Conservation (phyloP, 1,284 basidiomycete species). For the Fistulina hepatica region DNA sequence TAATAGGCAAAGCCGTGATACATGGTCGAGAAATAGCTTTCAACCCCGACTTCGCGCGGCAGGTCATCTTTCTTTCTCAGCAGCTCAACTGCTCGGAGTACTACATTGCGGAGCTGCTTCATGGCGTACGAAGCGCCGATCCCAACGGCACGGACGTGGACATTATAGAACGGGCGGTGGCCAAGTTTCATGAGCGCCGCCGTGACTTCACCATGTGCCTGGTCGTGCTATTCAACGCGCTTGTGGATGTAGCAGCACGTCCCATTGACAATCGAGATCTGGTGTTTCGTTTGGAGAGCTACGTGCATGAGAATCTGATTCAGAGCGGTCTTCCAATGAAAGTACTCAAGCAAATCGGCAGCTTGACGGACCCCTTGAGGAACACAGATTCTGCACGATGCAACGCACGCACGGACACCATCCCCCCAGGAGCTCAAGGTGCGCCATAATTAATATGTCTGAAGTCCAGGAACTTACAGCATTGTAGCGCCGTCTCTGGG, state of each 20-base stretch:
- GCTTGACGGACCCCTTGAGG: conserved; percentile 30
- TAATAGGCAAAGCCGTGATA: conserved; percentile 48
- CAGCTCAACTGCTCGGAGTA: conserved; percentile 71
- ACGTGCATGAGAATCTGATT: conserved; percentile 29
- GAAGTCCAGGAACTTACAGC: conserved; percentile 7
- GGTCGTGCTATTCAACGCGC: conserved; percentile 22
- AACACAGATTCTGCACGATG: conserved; percentile 17
- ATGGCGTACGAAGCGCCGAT: conserved; percentile 48
- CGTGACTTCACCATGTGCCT: conserved; percentile 59
- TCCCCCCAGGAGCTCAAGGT: not conserved
- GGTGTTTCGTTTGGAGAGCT: conserved; percentile 7
- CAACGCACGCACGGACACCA: not conserved
- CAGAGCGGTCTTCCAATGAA: conserved; percentile 42
- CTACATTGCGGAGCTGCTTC: conserved; percentile 59
- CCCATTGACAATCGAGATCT: conserved; percentile 17
- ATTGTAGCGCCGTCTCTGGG: conserved; percentile 38
- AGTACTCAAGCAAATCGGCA: conserved; percentile 41
- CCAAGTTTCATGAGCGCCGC: conserved; percentile 57
- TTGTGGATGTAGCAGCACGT: conserved; percentile 32
- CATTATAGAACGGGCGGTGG: conserved; percentile 52
- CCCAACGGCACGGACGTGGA: conserved; percentile 48
- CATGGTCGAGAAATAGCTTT: conserved; percentile 51
- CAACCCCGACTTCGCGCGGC: conserved; percentile 65
- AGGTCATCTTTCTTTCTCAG: conserved; percentile 63
- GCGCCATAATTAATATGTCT: not conserved